Evolutionary conservation across 495 filamentous ascomycete species (phyloP).

Genomic region (Hapsidospora chrysogenum): DNA sequence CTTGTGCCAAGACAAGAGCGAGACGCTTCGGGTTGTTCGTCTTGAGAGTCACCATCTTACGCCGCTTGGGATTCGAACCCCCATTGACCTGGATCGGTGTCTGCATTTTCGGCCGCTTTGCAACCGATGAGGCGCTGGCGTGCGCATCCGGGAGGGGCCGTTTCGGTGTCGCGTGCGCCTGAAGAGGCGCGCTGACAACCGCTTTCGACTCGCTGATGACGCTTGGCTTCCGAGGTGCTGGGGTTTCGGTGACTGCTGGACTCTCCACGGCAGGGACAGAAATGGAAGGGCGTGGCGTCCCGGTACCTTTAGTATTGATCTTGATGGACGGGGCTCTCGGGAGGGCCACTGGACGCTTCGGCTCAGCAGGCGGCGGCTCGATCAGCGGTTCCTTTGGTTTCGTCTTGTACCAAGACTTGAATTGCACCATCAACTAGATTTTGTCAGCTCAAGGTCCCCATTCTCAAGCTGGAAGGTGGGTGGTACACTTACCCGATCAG

Average conservation of each 20-base stretch:
- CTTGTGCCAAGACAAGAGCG: not conserved
- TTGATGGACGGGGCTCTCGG: conserved; percentile 7
- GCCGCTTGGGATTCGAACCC: not conserved
- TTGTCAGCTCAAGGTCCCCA: not conserved
- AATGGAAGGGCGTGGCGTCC: conserved; percentile 1
- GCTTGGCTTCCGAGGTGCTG: no score
- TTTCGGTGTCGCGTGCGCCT: not conserved
- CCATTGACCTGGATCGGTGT: not conserved
- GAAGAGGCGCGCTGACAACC: not conserved
- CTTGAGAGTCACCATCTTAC: conserved; percentile 1
- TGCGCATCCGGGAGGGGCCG: conserved; percentile 3
- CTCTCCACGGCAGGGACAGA: no score
- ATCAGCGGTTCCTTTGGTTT: conserved; percentile 7
- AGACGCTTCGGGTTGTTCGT: conserved; percentile 1
- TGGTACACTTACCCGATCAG: conserved; percentile 33
- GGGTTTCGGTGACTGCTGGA: no score
- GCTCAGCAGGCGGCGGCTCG: conserved; percentile 8
- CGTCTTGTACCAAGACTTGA: conserved; percentile 11
- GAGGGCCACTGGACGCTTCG: no score
- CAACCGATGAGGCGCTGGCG: no score
- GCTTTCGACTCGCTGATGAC: no score
- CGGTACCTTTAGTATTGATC: conserved; percentile 7
- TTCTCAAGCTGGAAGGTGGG: no score
- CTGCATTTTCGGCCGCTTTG: conserved; percentile 1
- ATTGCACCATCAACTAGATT: conserved; percentile 12